Evolutionary conservation across 2,329 filamentous ascomycete species (phyloP), one percentile per base, ranked within the genome.

Genomic region (Passalora sequoiae): DNA sequence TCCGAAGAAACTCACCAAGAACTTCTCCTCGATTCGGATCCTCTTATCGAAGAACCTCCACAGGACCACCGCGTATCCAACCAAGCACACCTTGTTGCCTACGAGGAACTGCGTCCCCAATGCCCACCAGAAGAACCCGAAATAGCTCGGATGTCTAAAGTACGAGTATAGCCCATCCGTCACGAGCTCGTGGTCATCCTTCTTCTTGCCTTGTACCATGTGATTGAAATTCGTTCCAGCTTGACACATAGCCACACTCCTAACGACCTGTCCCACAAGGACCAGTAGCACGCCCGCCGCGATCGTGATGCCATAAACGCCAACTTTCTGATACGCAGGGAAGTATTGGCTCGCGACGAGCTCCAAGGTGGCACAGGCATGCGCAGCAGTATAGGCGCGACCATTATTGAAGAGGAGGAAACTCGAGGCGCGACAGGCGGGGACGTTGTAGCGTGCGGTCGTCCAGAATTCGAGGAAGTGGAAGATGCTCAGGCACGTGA

Each of bases 71-170:
- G 78, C 68, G 69, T 94, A 97, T 2, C 68, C 84, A 5, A 82
- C 54, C 44, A 94, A 80, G 63, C 88, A 94, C 2, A 94, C 53
- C 6, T 77, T 68, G 66, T 98, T 98, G 13, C 91, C 91, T 51
- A 96, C 73, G 42, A 94, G 80, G 31, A 97, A 61, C 72, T 98
- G 92, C 9, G 89, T 95, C 4, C 92, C 92, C n/a, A 97, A 61
- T 0, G 86, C 88, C 91, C 91, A 98, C 81, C 89, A 97, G 67
- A 95, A 98, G 71, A 96, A 98, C 3, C 91, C 92, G 70, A 97
- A 96, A 68, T 98, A 98, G 46, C 84, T 85, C 9, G 92, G 92
- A 66, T 98, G 92, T 17, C 92, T 74, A 40, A 94, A 70, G 32
- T 76, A 65, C 6, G 71, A 70, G 65, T 97, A 98, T 24, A 97